Conservation (phyloP, 2,329 filamentous ascomycete species). For the Aciculosporium take region DNA sequence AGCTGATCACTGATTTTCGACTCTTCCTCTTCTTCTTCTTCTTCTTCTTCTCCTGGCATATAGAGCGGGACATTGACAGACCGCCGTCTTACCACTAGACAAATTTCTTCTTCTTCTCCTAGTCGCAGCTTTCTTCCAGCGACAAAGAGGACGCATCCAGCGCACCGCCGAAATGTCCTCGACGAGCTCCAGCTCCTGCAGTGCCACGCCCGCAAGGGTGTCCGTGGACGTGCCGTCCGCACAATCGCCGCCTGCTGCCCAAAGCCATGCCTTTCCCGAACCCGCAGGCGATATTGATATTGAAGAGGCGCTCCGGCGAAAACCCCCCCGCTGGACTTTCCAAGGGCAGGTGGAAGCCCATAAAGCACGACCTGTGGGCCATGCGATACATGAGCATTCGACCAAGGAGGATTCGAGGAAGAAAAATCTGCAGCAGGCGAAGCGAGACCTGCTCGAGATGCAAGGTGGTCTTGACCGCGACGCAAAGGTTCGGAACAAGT, state of each 20-base stretch:
- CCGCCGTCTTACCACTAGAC: too few species aligned
- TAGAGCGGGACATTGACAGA: too few species aligned
- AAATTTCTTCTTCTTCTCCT: neutral
- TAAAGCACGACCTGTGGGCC: conserved; percentile 12
- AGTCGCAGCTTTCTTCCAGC: neutral
- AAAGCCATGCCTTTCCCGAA: conserved; percentile 22
- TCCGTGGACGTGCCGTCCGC: neutral
- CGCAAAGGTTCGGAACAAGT: neutral
- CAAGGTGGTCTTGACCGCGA: conserved; percentile 11
- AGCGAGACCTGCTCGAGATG: conserved; percentile 30
- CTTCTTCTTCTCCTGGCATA: neutral
- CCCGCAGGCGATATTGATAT: conserved; percentile 26
- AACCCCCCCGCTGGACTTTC: conserved; percentile 29
- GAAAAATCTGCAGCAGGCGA: conserved; percentile 30
- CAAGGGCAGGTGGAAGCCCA: conserved; percentile 21
- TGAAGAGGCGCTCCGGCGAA: conserved; percentile 27
- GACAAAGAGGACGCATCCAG: neutral
- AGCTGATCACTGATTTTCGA: too few species aligned
- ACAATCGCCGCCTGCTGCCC: conserved; percentile 20
- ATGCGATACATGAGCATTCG: conserved; percentile 17
- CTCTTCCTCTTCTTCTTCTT: neutral
- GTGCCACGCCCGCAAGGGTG: neutral
- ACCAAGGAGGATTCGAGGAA: conserved; percentile 22
- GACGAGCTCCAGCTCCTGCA: neutral
- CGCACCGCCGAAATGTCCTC: neutral